A percentile compares a stretch with the other conserved stretches of the same genome.
phyloP scores from a whole-genome alignment of 176 grass and related monocot genomes.

The Oryza longistaminata region DNA sequence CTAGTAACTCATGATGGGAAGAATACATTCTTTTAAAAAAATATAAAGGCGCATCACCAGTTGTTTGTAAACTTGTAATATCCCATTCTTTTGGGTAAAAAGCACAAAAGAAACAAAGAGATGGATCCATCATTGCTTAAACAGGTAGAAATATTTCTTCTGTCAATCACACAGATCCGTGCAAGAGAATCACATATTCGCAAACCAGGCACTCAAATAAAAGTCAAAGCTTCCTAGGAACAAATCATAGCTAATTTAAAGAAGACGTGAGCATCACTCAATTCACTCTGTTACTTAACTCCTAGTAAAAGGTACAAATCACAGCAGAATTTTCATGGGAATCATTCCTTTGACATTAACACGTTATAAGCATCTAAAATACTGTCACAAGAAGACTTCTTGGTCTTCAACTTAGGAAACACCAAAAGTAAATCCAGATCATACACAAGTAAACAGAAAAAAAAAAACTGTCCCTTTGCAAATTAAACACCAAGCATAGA shows the following conservation, averaged over 20 bases:
- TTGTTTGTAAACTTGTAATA: slow-evolving; percentile 42
- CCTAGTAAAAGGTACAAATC: neutral
- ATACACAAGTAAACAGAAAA: neutral
- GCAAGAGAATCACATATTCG: slow-evolving; percentile 24
- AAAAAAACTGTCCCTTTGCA: neutral
- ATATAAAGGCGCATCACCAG: slow-evolving; percentile 28
- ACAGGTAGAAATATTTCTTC: slow-evolving; percentile 41
- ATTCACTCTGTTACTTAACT: neutral
- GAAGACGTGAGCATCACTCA: slow-evolving; percentile 1
- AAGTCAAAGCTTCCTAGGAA: slow-evolving; percentile 15
- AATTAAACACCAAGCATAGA: neutral
- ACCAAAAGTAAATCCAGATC: slow-evolving; percentile 22
- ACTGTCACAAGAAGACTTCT: neutral
- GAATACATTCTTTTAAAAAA: slow-evolving; percentile 18
- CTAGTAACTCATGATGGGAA: slow-evolving; percentile 32
- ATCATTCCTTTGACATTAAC: slow-evolving; percentile 24
- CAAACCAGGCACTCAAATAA: slow-evolving; percentile 34
- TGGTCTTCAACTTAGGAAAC: neutral
- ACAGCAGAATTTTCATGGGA: neutral
- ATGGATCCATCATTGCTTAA: slow-evolving; percentile 46
- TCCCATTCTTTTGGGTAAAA: slow-evolving; percentile 42
- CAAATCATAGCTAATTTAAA: slow-evolving; percentile 31
- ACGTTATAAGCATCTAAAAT: slow-evolving; percentile 25
- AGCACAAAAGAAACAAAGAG: slow-evolving; percentile 42
- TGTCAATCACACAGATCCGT: slow-evolving; percentile 48